Evolutionary conservation across 305 asterid genomes (phyloP).

Genomic region (Fraxinus ornus): DNA sequence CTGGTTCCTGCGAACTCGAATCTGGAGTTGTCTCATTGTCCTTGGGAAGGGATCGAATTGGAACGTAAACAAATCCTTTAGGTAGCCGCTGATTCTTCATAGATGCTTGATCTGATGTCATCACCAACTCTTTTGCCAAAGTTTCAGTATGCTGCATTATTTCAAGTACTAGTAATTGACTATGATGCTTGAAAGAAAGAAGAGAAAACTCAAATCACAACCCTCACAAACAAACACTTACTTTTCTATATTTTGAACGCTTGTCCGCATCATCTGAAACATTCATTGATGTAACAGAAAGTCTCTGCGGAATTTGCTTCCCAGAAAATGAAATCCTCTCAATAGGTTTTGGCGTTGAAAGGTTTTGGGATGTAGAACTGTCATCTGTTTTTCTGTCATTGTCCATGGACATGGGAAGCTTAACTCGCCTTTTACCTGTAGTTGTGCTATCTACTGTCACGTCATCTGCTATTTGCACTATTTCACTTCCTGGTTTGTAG

Average conservation of each 20-base stretch:
- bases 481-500: constrained; percentile 72
- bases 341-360: constrained; percentile 39
- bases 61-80: constrained; percentile 85
- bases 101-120: constrained; percentile 96
- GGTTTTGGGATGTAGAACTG: constrained; percentile 71
- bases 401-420: constrained; percentile 55
- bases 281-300: constrained; percentile 40
- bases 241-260: constrained; percentile 54
- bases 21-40: constrained; percentile 60
- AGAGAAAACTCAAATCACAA: neutral
- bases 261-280: constrained; percentile 56
- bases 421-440: constrained; percentile 71
- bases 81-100: constrained; percentile 87
- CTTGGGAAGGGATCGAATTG: constrained; percentile 67
- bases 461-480: constrained; percentile 84
- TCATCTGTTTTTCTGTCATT: constrained; percentile 77
- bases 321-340: constrained; percentile 66
- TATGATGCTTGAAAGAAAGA: neutral
- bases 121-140: constrained; percentile 77
- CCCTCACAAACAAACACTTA: constrained; percentile 28
- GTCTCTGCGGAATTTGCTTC: constrained; percentile 73
- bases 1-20: constrained; percentile 43
- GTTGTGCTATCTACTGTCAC: constrained; percentile 80
- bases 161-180: constrained; percentile 13
- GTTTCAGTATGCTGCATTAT: constrained; percentile 66